These are phyloP conservation scores for Cercospora berteroae DNA, from an alignment of 2,329 filamentous ascomycete species.

Conservation along the genomic window DNA sequence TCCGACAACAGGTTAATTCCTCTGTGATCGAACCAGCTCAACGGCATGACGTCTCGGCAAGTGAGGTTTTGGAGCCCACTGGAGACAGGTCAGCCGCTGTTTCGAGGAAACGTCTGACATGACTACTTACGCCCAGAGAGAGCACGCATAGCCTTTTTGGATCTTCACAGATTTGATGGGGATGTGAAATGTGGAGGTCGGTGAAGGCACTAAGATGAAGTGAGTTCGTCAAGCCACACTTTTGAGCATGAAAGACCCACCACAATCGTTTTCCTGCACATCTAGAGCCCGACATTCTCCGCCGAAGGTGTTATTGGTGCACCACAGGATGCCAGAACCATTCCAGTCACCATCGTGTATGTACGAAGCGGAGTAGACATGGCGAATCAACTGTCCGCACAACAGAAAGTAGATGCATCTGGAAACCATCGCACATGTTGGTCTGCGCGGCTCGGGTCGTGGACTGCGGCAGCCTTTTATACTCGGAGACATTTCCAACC, in stretches of 20 bases:
- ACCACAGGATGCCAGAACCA: not conserved
- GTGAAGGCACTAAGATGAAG: not conserved
- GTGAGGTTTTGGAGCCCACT: not conserved
- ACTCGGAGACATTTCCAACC: not conserved
- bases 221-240: not conserved
- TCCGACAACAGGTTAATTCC: not conserved
- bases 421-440: not conserved
- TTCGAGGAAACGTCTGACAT: not conserved
- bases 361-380: too few relatives aligned
- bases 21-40: not conserved
- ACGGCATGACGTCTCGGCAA: not conserved
- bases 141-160: not conserved
- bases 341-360: not conserved
- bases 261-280: not conserved
- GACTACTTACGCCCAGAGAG: not conserved
- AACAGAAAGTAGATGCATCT: not conserved
- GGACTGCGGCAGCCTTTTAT: not conserved
- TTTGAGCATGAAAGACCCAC: not conserved
- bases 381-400: not conserved
- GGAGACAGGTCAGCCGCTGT: not conserved
- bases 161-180: not conserved
- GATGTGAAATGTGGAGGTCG: not conserved
- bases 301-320: not conserved
- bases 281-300: not conserved
- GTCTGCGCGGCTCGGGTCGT: not conserved